Evolutionary conservation across 176 grass and related monocot species (phyloP), one percentile per base, ranked within the genome.

Genomic region (Oryza meridionalis): DNA sequence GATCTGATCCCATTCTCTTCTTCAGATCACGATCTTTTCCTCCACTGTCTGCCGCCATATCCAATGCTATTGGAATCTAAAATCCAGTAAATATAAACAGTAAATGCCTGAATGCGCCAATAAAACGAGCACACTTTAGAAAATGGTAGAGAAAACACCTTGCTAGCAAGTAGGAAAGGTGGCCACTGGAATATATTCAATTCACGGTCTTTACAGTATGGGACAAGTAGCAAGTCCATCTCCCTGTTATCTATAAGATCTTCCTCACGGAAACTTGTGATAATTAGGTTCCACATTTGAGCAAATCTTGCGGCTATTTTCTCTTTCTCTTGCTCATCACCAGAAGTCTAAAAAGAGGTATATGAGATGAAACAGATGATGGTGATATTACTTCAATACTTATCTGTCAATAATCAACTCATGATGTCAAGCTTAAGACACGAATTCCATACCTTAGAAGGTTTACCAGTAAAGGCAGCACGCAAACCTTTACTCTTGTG

Each of bases 111-210:
- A 83, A 67, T 71, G 22, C 49, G 61, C 32, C 83, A 80, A 67
- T 15, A 76, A 66, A 40, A 68, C 21, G 75, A 81, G 10, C 22
- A 80, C n/a, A 63, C 33, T 71, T 29, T 72, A 84, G 32, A 17
- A 88, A 74, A 35, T 76, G 45, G 24, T 66, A 26, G 63, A 40
- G 73, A 77, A 33, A 82, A 49, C 61, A 99, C 96, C 96, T 96
- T 99, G 96, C 91, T 99, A 76, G 96, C 96, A 78, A 99, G 96
- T 77, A 99, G 71, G 78, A 99, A 99, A 72, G 96, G 96, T 65
- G 96, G 96, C 96, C 96, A 99, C 75, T 99, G 96, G 66, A 96
- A 90, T 84, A 99, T 86, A 9, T 86, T 65, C 86, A 92, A 77
- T 75, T 94, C 93, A 75, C 85, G 91, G 83, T 96, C 96, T 90